phyloP scores from a whole-genome alignment of 306 rosid species.

The Sphenostylis stenocarpa region DNA sequence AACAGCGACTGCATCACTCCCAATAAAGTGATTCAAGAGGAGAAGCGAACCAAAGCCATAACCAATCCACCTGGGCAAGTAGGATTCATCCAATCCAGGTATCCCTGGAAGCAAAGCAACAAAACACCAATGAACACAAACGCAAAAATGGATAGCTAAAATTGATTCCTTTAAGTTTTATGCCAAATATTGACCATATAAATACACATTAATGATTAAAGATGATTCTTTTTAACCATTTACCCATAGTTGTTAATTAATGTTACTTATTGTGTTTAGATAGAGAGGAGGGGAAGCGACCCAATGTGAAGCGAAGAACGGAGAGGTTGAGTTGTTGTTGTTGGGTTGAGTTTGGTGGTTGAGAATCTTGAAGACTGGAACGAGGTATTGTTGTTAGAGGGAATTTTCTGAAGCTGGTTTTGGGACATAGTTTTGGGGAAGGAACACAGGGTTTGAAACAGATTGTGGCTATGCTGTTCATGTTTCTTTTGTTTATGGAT shows the following conservation, averaged over 20 bases:
- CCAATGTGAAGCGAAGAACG: slow-evolving; percentile 88
- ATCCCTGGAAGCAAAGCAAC: slow-evolving; percentile 55
- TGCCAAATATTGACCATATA: not conserved
- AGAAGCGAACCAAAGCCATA: slow-evolving; percentile 88
- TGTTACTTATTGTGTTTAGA: not conserved
- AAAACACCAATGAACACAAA: not conserved
- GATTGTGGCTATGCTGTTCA: slow-evolving; percentile 30
- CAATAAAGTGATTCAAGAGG: slow-evolving; percentile 67
- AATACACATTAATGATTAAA: not conserved
- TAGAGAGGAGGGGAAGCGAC: slow-evolving; percentile 33
- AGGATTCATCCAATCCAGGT: slow-evolving; percentile 92
- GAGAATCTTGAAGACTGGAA: slow-evolving; percentile 59
- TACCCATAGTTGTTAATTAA: not conserved
- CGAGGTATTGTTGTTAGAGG: slow-evolving; percentile 30
- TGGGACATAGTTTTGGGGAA: slow-evolving; percentile 33
- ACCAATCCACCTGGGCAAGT: slow-evolving; percentile 96
- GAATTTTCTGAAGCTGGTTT: slow-evolving; percentile 26
- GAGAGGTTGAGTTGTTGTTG: slow-evolving; percentile 73
- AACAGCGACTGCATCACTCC: slow-evolving; percentile 53
- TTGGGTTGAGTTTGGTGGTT: slow-evolving; percentile 39
- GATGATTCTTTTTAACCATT: not conserved
- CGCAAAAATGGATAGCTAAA: not conserved
- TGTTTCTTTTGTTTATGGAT: slow-evolving; percentile 26
- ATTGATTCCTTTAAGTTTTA: not conserved
- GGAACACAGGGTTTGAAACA: slow-evolving; percentile 42